phyloP scores from a whole-genome alignment of 352 stramenopile species.

The Pythium insidiosum region DNA sequence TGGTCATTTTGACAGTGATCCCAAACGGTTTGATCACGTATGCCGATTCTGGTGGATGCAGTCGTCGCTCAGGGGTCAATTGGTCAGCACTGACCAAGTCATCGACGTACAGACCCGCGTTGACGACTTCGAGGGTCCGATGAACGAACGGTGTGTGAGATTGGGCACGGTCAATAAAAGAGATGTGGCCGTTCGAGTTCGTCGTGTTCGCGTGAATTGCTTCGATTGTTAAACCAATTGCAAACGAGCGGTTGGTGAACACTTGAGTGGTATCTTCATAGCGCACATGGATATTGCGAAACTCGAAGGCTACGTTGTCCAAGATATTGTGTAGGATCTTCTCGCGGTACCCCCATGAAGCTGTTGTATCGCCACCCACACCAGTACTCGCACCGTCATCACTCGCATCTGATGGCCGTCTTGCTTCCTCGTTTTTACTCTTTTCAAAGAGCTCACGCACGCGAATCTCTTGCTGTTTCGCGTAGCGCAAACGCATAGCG shows the following conservation, averaged over 20 bases:
- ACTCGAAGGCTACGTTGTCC: constrained; percentile 78
- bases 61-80: constrained; percentile 13
- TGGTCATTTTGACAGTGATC: constrained; percentile 62
- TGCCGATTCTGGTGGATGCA: constrained; percentile 20
- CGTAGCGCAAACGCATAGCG: constrained; percentile 46
- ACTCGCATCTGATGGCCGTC: constrained; percentile 13
- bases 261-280: constrained; percentile 74
- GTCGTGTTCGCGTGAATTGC: constrained; percentile 64
- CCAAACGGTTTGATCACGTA: constrained; percentile 77
- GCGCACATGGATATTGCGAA: constrained; percentile 74
- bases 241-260: constrained; percentile 45
- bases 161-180: constrained; percentile 72
- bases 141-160: constrained; percentile 79
- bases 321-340: constrained; percentile 80
- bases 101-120: constrained; percentile 62
- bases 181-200: constrained; percentile 71
- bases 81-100: constrained; percentile 22
- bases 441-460: constrained; percentile 74
- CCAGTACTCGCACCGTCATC: not conserved
- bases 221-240: constrained; percentile 66
- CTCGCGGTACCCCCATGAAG: constrained; percentile 65
- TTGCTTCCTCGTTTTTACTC: constrained; percentile 36
- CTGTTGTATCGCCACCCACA: constrained; percentile 30
- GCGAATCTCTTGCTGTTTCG: constrained; percentile 77
- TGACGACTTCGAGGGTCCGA: constrained; percentile 50